Conservation (phyloP, 2,329 filamentous ascomycete species). For the Colletotrichum echinochloae region DNA sequence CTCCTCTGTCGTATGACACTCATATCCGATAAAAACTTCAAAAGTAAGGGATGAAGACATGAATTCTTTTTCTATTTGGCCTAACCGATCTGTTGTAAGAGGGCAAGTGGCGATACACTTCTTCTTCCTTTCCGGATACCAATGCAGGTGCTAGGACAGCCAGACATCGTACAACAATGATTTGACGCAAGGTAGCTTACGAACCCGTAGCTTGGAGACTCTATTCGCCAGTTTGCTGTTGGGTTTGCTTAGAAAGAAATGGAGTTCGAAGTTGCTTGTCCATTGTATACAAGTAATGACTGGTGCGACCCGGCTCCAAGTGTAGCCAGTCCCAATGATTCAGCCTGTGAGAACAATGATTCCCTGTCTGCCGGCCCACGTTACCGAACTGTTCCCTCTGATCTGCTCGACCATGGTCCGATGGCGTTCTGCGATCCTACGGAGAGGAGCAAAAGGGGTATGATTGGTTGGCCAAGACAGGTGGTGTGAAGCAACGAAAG, state of each 20-base stretch:
- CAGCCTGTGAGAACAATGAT: background rate
- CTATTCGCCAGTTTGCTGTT: background rate
- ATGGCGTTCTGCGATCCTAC: background rate
- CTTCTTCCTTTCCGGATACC: no score
- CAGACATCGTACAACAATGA: no score
- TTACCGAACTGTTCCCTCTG: background rate
- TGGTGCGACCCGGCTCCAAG: background rate
- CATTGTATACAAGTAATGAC: background rate
- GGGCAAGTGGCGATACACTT: background rate
- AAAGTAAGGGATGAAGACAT: background rate
- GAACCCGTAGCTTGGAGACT: background rate
- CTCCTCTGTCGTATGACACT: no score
- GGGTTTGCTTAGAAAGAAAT: background rate
- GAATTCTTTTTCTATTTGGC: background rate
- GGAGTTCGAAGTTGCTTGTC: no score
- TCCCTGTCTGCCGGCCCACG: background rate
- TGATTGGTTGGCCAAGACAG: background rate
- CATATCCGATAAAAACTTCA: background rate
- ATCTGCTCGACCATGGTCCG: background rate
- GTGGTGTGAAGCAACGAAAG: background rate
- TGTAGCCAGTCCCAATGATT: background rate
- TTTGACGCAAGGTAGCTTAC: background rate
- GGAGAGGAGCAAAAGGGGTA: background rate
- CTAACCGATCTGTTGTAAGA: background rate
- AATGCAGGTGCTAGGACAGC: background rate